phyloP scores from a whole-genome alignment of 306 rosid genomes.

The Macrotyloma uniflorum region DNA sequence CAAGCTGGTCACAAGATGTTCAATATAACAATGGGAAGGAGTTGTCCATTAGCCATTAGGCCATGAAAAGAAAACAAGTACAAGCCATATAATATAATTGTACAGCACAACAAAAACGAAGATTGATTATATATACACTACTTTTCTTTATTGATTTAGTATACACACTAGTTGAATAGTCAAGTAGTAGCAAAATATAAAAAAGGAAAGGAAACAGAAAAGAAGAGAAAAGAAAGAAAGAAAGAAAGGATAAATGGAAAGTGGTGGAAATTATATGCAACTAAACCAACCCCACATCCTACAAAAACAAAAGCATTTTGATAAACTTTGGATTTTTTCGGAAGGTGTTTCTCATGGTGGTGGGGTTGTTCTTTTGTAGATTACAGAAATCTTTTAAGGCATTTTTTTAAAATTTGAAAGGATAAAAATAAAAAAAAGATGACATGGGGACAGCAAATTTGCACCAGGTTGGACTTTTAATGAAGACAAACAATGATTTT shows the following conservation, averaged over 20 bases:
- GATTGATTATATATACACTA: constrained; percentile 22
- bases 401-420: constrained; percentile 16
- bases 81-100: constrained; percentile 13
- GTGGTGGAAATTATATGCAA: constrained; percentile 28
- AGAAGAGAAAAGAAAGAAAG: too few relatives aligned
- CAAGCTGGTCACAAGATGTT: constrained; percentile 29
- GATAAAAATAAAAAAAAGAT: background rate
- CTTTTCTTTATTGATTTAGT: background rate
- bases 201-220: background rate
- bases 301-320: constrained; percentile 48
- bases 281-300: constrained; percentile 36
- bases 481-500: constrained; percentile 51
- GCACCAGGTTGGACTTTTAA: constrained; percentile 56
- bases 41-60: constrained; percentile 13
- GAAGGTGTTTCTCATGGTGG: constrained; percentile 39
- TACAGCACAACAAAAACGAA: constrained; percentile 10
- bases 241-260: constrained; percentile 30
- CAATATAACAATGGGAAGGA: constrained; percentile 20
- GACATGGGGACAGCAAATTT: constrained; percentile 44
- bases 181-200: constrained; percentile 26
- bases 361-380: constrained; percentile 48
- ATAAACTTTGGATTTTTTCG: constrained; percentile 38
- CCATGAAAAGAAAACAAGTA: constrained; percentile 9
- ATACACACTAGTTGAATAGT: constrained; percentile 41
- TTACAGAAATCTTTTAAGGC: constrained; percentile 42